Base-by-base conservation (phyloP, 257 asterid species). In the Haberlea rhodopensis region DNA sequence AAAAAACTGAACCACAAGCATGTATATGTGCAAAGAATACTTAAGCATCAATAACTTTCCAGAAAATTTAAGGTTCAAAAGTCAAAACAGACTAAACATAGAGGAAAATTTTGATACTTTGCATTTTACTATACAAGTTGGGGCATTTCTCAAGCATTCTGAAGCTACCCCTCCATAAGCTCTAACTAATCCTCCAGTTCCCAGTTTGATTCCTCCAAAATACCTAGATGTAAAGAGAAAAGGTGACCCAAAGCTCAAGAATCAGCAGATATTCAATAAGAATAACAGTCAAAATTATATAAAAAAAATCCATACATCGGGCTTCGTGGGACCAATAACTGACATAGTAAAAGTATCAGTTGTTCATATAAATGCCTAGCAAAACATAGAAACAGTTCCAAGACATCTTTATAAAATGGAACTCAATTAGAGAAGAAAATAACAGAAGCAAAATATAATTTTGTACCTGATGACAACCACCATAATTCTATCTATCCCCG, bases 151-250 rank as follows among this genome's bases (percentile, higher is more conserved):
- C 77, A 91, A 87, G 43, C 96, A 87, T 66, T 89, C 97, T 32
- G 96, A 73, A 51, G 97, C 87, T 2, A 84, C 91, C 67, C 97
- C 97, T 79, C 99, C 96, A 71, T 92, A 92, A 56, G 99, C 97
- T 80, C 97, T 84, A 65, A 92, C 97, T 54, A 92, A 62, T 71
- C 99, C 99, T 66, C 99, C 99, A n/a, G 97, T 87, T 48, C 99
- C 97, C 51, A 92, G 97, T 72, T 92, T 89, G 74, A 89, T 92
- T 67, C 99, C 99, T 72, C 97, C 97, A 65, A 92, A 89, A 65
- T 89, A 75, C 79, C 99, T 92, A 63, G 21, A 19, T 43, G 53
- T 45, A 60, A 29, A 64, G 53, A 60, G 60, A 56, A 48, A 68
- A 68, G 57, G 57, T 6, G 57, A 31, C 23, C 25, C 19, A 37